These are phyloP conservation scores for Kwoniella sp. DNA, from an alignment of 768 basidiomycete genomes.

Conservation along the genomic window DNA sequence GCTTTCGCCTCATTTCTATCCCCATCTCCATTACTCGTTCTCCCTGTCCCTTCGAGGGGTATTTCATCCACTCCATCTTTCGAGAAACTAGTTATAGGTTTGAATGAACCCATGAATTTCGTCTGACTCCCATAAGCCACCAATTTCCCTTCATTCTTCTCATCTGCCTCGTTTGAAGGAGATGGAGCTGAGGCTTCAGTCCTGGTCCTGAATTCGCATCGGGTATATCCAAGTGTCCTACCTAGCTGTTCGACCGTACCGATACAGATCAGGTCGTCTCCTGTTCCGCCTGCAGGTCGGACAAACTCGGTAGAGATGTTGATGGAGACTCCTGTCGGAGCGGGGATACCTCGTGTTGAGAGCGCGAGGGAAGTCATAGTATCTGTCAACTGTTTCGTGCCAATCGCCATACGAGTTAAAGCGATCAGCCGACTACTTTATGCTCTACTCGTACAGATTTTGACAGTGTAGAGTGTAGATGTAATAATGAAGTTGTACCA, in stretches of 20 bases:
- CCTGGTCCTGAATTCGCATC: constrained; percentile 28
- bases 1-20: background rate
- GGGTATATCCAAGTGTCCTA: constrained; percentile 42
- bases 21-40: too few species aligned
- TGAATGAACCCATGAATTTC: constrained; percentile 44
- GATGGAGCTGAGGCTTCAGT: constrained; percentile 3
- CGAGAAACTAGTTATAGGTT: constrained; percentile 25
- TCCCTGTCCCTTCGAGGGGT: constrained; percentile 9
- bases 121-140: constrained; percentile 54
- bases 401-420: too few species aligned
- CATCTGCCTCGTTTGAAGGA: background rate
- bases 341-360: constrained; percentile 47
- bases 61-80: constrained; percentile 40
- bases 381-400: constrained; percentile 46
- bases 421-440: too few species aligned
- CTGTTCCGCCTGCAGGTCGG: constrained; percentile 45
- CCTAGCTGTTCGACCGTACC: constrained; percentile 50
- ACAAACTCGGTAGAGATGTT: constrained; percentile 54
- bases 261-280: constrained; percentile 38
- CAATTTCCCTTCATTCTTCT: constrained; percentile 22
- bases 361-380: constrained; percentile 51
- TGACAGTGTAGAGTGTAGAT: background rate
- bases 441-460: too few species aligned
- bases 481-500: background rate
- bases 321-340: constrained; percentile 51